A percentile compares a stretch with the other conserved stretches of the same genome.
These are phyloP conservation scores for Zizania latifolia DNA, from an alignment of 176 grass and related monocot genomes.

Conservation along the genomic window DNA sequence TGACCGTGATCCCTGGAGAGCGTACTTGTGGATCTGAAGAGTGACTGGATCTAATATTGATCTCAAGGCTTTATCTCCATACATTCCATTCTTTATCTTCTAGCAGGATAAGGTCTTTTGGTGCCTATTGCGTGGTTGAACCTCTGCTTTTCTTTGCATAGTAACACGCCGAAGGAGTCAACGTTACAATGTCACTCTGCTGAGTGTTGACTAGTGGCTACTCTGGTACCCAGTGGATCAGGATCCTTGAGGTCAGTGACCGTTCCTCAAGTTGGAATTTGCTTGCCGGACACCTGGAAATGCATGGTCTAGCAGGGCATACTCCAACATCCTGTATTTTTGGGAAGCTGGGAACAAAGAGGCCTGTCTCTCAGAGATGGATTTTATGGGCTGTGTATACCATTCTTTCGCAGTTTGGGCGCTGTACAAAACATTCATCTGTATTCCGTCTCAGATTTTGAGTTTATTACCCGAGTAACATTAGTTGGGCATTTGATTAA, in stretches of 20 bases:
- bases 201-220: not conserved
- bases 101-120: not conserved
- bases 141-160: not conserved
- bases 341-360: not conserved
- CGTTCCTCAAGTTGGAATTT: not conserved
- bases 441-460: not conserved
- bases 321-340: not conserved
- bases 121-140: not conserved
- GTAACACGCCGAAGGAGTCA: too few species aligned
- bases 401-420: not conserved
- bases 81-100: not conserved
- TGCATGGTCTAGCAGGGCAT: not conserved
- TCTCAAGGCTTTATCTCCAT: not conserved
- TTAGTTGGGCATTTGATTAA: not conserved
- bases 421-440: conserved; percentile 1
- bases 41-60: conserved; percentile 1
- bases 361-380: not conserved
- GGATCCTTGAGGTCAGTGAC: not conserved
- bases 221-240: not conserved
- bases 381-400: not conserved
- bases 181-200: not conserved
- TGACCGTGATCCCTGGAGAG: not conserved
- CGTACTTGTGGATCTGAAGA: not conserved
- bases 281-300: not conserved
- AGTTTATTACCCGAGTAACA: not conserved